phyloP scores from a whole-genome alignment of 495 filamentous ascomycete genomes.

The Acidomyces sp. region DNA sequence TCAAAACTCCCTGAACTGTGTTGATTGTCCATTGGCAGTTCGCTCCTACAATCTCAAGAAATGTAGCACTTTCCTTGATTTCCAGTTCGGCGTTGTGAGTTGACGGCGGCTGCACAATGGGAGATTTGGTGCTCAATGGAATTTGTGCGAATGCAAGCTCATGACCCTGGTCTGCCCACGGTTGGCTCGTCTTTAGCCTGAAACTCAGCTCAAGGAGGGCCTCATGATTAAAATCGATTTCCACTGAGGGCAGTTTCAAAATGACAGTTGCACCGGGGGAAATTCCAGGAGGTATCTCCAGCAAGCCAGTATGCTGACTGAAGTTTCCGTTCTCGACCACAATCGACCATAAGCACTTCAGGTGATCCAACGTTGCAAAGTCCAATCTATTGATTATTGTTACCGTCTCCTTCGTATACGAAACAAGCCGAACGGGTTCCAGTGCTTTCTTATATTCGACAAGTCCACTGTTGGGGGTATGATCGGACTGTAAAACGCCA shows the following conservation, averaged over 20 bases:
- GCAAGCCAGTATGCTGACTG: not conserved
- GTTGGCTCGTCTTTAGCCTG: conserved; percentile 1
- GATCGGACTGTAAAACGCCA: conserved; percentile 45
- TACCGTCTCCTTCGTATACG: not conserved
- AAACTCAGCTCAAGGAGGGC: conserved; percentile 5
- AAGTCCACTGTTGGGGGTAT: conserved; percentile 46
- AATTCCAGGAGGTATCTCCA: conserved; percentile 1
- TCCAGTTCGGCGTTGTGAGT: not conserved
- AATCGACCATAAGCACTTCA: conserved; percentile 5
- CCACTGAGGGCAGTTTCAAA: not conserved
- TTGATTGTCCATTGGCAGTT: conserved; percentile 1
- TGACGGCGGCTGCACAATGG: not conserved
- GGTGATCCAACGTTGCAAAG: conserved; percentile 4
- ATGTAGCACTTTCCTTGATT: not conserved
- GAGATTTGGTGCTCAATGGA: not conserved
- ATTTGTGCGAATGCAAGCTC: conserved; percentile 6
- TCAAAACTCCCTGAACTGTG: not conserved
- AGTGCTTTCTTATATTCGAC: conserved; percentile 49
- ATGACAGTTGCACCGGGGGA: conserved; percentile 1
- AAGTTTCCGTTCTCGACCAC: conserved; percentile 3
- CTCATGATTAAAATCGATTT: not conserved
- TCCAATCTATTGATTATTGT: conserved; percentile 7
- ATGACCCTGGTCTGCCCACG: conserved; percentile 8
- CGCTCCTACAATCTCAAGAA: not conserved
- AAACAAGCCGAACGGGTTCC: conserved; percentile 36